Evolutionary conservation across 495 filamentous ascomycete genomes (phyloP).

Genomic region (Hypoxylon cercidicola): DNA sequence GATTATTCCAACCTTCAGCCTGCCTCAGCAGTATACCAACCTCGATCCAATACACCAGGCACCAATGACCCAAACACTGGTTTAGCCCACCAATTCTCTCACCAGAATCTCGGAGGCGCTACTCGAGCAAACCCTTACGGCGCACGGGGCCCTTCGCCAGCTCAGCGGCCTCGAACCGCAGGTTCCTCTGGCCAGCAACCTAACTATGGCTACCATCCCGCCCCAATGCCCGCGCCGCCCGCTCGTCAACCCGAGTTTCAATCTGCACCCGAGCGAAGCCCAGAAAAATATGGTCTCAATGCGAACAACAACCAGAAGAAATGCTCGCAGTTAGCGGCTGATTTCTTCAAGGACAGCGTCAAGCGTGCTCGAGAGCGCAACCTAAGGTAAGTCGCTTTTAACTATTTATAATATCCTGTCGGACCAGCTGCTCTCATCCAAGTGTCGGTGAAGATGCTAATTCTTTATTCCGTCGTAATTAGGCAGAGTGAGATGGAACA

Average conservation of each 20-base stretch:
- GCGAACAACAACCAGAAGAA: slow-evolving; percentile 77
- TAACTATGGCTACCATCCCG: slow-evolving; percentile 72
- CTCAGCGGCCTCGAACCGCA: slow-evolving; percentile 80
- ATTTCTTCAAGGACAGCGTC: slow-evolving; percentile 97
- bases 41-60: slow-evolving; percentile 63
- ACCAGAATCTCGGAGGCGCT: slow-evolving; percentile 87
- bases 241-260: slow-evolving; percentile 58
- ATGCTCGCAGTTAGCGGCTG: slow-evolving; percentile 78
- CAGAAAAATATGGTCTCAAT: slow-evolving; percentile 74
- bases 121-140: slow-evolving; percentile 73
- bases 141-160: slow-evolving; percentile 74
- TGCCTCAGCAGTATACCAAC: slow-evolving; percentile 60
- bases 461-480: slow-evolving; percentile 12
- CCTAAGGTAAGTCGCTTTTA: slow-evolving; percentile 69
- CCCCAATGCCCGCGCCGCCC: slow-evolving; percentile 64
- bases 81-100: slow-evolving; percentile 93
- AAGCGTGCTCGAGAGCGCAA: slow-evolving; percentile 91
- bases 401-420: neutral
- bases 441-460: neutral
- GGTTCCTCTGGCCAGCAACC: slow-evolving; percentile 68
- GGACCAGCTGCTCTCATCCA: slow-evolving; percentile 4
- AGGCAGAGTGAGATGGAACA: slow-evolving; percentile 93
- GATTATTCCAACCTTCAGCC: slow-evolving; percentile 37
- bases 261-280: slow-evolving; percentile 73
- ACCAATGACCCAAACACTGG: slow-evolving; percentile 81